These are phyloP conservation scores for Botrytis medusae DNA, from an alignment of 2,329 filamentous ascomycete species.

Conservation along the genomic window DNA sequence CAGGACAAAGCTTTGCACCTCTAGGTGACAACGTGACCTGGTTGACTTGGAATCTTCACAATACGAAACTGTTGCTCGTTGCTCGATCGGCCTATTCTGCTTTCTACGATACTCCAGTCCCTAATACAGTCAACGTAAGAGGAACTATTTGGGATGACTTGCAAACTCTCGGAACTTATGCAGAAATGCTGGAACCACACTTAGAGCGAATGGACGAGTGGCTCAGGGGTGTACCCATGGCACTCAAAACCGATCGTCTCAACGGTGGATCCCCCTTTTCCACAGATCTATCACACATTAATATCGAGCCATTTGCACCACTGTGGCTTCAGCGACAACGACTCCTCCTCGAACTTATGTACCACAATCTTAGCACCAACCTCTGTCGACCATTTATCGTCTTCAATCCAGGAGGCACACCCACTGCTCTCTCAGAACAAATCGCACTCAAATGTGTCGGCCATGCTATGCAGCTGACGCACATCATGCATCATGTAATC, in stretches of 20 bases:
- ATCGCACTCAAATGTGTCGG: slow-evolving; percentile 38
- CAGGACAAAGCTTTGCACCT: slow-evolving; percentile 37
- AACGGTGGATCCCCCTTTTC: slow-evolving; percentile 42
- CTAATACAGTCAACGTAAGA: slow-evolving; percentile 29
- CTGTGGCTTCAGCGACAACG: slow-evolving; percentile 47
- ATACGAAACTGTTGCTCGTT: slow-evolving; percentile 39
- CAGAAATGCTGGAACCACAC: slow-evolving; percentile 34
- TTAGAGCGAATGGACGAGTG: slow-evolving; percentile 39
- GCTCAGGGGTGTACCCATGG: slow-evolving; percentile 42
- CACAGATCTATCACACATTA: slow-evolving; percentile 41
- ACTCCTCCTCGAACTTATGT: slow-evolving; percentile 46
- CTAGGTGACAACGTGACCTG: slow-evolving; percentile 39
- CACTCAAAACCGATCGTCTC: slow-evolving; percentile 42
- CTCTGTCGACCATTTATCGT: slow-evolving; percentile 45
- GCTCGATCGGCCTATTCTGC: slow-evolving; percentile 37
- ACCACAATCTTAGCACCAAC: slow-evolving; percentile 44
- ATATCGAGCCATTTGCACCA: slow-evolving; percentile 42
- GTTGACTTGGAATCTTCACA: slow-evolving; percentile 39
- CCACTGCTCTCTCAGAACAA: slow-evolving; percentile 34
- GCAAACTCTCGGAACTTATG: slow-evolving; percentile 36
- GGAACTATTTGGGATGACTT: slow-evolving; percentile 38
- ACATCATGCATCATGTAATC: slow-evolving; percentile 43
- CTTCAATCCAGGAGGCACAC: slow-evolving; percentile 34
- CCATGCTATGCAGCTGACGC: slow-evolving; percentile 43
- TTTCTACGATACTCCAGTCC: slow-evolving; percentile 37